Base-by-base conservation (phyloP, 1,284 basidiomycete genomes). In the Apiotrichum gamsii region DNA sequence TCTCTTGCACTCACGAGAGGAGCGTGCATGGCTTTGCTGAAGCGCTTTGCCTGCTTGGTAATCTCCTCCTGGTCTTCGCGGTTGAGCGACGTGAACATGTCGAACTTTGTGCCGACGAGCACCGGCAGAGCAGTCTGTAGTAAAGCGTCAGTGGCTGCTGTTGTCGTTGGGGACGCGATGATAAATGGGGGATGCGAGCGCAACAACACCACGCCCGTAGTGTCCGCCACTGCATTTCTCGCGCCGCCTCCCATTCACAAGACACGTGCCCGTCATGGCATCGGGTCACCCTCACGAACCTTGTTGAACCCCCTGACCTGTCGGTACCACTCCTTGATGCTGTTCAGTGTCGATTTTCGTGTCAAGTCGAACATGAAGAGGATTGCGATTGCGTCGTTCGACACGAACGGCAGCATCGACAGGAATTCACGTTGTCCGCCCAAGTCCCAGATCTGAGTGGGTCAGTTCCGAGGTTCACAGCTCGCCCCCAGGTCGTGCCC, bases 291-390 rank as follows among this genome's bases (percentile, higher is more conserved):
- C n/a, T n/a, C n/a, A n/a, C 25, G 28, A 3, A 73, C 90, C 80
- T 95, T 97, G 77, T 97, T 97, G 76, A 97, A 97, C 8, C 94
- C 94, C 58, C 94, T 78, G 37, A 91, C 91, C 76, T 97, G 94
- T 62, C 94, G 80, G 78, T 97, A 97, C 94, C 94, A 97, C 72
- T 97, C 94, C 74, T 97, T 97, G 64, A 98, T 89, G 49, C 87
- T 91, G 74, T 97, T 97, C 55, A 98, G 75, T 33, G 94, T 98
- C 43, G 87, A 89, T 74, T 97, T 97, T 61, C 94, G 82, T 47
- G 90, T 90, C 39, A 98, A 79, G 76, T 98, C 94, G 70, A 98
- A 98, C 94, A 97, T 97, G 83, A 97, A 98, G 33, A 98, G 78
- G 65, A 98, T 95, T 25, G 94, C 94, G 39, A 97, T 90, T 9